Base-by-base conservation (phyloP, 2,329 filamentous ascomycete genomes). In the Blumeriella jaapii region DNA sequence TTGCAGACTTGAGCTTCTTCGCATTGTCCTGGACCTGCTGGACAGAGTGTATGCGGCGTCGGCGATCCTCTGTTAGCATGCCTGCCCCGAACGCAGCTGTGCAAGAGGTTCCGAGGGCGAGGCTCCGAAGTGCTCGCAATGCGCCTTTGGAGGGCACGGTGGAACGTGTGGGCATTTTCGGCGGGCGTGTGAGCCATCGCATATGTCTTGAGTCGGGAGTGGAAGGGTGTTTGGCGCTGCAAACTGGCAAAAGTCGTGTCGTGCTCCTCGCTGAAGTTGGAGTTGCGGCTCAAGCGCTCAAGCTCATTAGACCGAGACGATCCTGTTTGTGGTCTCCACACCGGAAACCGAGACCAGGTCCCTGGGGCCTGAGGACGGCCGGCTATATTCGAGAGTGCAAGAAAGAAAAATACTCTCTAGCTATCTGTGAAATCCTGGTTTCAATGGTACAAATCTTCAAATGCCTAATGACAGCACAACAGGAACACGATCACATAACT, bases 101-200 rank as follows among this genome's bases (percentile, higher is more conserved):
- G 49, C 68, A 74, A 6, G 69, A 71, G 2, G 69, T 73, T 32
- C 69, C 70, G 11, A 74, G 55, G 36, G 70, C 62, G 39, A 73
- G 61, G 43, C 68, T 65, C 41, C 68, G 67, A 22, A 74, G 64
- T 39, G 68, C 64, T 53, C 68, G 64, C 44, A 74, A 61, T 39
- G 65, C 68, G 40, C 66, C 65, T 56, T 68, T 67, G 23, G 70
- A 72, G 30, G 68, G 69, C 37, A 69, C 63, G 39, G 65, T 65
- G 38, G 64, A 57, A 31, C 60, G 59, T 37, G 62, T 41, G 23
- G 51, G 50, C 53, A 55, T 55, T 29, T 36, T 36, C 37, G 31
- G 23, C 32, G 33, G 36, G 16, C 27, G 22, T 18, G 36, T 8
- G 3, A 24, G 49, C 48, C 48, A 52, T 51, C 23, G 36, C 40